Evolutionary conservation across 2,329 filamentous ascomycete species (phyloP), one percentile per base, ranked within the genome.

Genomic region (Neopestalotiopsis sp.): DNA sequence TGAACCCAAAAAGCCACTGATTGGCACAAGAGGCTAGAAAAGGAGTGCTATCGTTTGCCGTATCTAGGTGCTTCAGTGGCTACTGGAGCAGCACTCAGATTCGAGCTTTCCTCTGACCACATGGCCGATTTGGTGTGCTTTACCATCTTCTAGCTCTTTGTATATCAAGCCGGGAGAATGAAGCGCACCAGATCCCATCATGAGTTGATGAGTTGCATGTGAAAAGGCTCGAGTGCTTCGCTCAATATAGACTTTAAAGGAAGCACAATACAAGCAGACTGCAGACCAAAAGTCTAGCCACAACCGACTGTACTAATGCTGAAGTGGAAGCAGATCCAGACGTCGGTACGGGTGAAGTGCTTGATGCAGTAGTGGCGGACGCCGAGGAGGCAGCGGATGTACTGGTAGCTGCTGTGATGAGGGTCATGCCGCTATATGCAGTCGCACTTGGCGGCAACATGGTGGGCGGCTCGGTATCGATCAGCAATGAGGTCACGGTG

Each of bases 391-490:
- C n/a, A 9, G 17, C 20, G 17, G 45, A n/a, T 24, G 45, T 52
- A 20, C 17, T 52, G 45, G 45, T 52, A 14, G 17, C 45, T 52
- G 45, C 45, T 4, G 45, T 52, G 4, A 52, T 52, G n/a, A 52
- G 45, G n/a, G 45, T 52, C 45, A 52, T 52, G 9, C 45, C 45
- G 9, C 45, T 20, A 20, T 52, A 52, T 24, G 45, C 45, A 12
- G 45, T 52, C 6, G 17, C 45, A n/a, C 45, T 52, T 6, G 45
- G 34, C 4, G 34, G 45, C 45, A 52, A 52, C 30, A 56, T 10
- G 24, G 63, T 67, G 4, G 73, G 73, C 4, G 69, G 40, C n/a
- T 71, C 72, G 0, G 70, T 63, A 1, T 71, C 73, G 14, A 69
- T 71, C 63, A 73, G 58, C 59, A 74, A 40, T 12, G 68, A 70